phyloP scores from a whole-genome alignment of 208 protist species.

The Crithidia fasciculata region DNA sequence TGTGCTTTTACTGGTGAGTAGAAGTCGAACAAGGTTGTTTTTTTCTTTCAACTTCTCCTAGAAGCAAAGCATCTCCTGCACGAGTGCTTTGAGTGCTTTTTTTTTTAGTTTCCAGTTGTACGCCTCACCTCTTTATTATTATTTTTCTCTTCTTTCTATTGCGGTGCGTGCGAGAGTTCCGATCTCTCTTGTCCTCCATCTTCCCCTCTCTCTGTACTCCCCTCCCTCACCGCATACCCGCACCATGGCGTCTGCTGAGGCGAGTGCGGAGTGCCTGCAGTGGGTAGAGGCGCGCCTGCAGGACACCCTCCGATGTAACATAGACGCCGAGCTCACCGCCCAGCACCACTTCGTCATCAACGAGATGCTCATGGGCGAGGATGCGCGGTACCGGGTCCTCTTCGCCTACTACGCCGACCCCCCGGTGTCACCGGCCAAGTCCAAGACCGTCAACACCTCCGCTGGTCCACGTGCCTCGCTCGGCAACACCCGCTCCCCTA shows the following conservation, averaged over 20 bases:
- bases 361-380: slow-evolving; percentile 89
- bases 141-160: slow-evolving; percentile 29
- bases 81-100: slow-evolving; percentile 1
- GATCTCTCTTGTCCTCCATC: not conserved
- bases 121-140: slow-evolving; percentile 6
- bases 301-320: slow-evolving; percentile 58
- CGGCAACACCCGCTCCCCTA: not conserved
- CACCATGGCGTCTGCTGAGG: slow-evolving; percentile 48
- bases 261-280: slow-evolving; percentile 78
- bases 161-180: slow-evolving; percentile 29
- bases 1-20: not conserved
- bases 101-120: slow-evolving; percentile 17
- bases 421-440: not conserved
- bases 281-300: slow-evolving; percentile 77
- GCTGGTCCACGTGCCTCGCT: not conserved
- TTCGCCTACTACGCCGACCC: slow-evolving; percentile 76
- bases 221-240: not conserved
- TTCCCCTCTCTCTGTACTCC: not conserved
- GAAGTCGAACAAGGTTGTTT: not conserved
- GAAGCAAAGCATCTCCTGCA: not conserved
- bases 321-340: slow-evolving; percentile 46
- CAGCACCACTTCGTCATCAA: slow-evolving; percentile 63
- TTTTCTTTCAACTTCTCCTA: too few relatives aligned
- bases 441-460: not conserved
- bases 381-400: slow-evolving; percentile 58